These are phyloP conservation scores for Narthecium ossifragum DNA, from an alignment of 106 monocot species.

Conservation along the genomic window DNA sequence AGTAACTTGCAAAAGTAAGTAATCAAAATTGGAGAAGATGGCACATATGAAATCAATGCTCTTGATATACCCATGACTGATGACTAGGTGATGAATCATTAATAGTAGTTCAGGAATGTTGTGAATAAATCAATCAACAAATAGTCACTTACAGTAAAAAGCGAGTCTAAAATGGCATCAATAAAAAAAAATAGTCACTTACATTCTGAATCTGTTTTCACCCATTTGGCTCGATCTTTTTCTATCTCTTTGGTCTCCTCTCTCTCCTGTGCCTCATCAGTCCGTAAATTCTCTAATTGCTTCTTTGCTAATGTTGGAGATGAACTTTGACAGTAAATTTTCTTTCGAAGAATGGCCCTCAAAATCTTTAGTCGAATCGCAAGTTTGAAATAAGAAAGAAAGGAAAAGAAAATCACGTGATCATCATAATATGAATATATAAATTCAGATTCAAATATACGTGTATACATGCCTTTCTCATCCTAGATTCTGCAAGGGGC, in stretches of 20 bases:
- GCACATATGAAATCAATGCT: too few relatives aligned
- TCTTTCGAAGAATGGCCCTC: conserved; percentile 56
- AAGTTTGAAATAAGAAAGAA: neutral
- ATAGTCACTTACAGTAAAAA: too few relatives aligned
- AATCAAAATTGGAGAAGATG: too few relatives aligned
- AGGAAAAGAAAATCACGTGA: conserved; percentile 4
- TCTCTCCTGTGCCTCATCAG: conserved; percentile 12
- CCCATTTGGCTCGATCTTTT: conserved; percentile 52
- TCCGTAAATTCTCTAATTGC: conserved; percentile 35
- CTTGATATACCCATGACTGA: too few relatives aligned
- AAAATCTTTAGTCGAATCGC: too few relatives aligned
- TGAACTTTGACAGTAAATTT: conserved; percentile 46
- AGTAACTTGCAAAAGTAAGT: too few relatives aligned
- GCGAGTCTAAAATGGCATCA: neutral
- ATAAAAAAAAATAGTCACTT: too few relatives aligned
- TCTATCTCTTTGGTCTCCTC: conserved; percentile 13
- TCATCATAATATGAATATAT: too few relatives aligned
- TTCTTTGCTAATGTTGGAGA: conserved; percentile 26
- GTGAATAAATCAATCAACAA: too few relatives aligned
- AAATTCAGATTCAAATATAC: neutral
- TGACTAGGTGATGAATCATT: too few relatives aligned
- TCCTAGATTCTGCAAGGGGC: conserved; percentile 39
- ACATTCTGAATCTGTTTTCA: conserved; percentile 90
- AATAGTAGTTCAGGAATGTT: too few relatives aligned
- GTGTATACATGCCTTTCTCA: conserved; percentile 47